phyloP scores from a whole-genome alignment of 257 asterid genomes.

The Gynochthodes officinalis region DNA sequence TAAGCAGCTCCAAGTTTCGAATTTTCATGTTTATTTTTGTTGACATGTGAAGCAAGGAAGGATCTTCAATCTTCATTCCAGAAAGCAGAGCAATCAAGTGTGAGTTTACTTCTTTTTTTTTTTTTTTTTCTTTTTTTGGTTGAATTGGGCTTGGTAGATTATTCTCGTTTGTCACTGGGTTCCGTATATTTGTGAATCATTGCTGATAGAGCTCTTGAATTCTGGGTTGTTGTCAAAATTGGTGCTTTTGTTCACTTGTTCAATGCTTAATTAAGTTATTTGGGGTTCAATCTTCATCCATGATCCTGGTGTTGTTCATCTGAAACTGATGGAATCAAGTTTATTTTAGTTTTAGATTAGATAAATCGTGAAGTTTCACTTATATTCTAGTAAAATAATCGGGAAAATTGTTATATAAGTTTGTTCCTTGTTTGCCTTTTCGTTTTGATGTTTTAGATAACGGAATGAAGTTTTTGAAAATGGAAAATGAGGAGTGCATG shows the following conservation, averaged over 20 bases:
- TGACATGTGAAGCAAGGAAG: constrained; percentile 2
- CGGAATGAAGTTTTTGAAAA: not conserved
- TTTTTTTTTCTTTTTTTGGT: not conserved
- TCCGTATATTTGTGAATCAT: not conserved
- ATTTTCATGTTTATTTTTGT: not conserved
- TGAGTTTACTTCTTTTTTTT: not conserved
- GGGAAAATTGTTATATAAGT: not conserved
- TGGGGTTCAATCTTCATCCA: not conserved
- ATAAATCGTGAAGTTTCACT: not conserved
- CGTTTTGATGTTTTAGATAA: not conserved
- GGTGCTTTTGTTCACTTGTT: not conserved
- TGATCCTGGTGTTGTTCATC: not conserved
- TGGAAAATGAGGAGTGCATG: not conserved
- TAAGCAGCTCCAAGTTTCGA: not conserved
- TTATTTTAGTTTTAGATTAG: not conserved
- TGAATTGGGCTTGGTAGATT: too few relatives aligned
- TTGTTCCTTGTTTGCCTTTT: not conserved
- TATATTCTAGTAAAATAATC: not conserved
- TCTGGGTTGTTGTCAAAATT: not conserved
- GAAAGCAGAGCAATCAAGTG: not conserved
- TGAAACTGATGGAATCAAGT: not conserved
- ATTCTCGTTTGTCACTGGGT: not conserved
- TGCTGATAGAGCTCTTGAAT: not conserved
- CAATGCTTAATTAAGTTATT: not conserved
- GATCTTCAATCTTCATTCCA: not conserved